phyloP scores from a whole-genome alignment of 1,139 yeast species.

The Hanseniaspora sp. region DNA sequence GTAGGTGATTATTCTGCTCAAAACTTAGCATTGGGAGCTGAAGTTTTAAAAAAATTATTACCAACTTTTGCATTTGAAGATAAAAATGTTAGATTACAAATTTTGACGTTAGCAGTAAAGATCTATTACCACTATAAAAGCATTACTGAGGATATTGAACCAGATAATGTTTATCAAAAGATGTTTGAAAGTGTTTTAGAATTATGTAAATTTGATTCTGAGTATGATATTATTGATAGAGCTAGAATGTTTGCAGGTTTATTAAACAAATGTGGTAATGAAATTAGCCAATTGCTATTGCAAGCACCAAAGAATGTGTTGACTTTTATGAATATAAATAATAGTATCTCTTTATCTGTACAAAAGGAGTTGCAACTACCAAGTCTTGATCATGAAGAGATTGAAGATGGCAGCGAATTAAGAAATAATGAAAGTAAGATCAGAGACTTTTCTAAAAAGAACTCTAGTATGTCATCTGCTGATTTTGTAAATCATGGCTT shows the following conservation, averaged over 20 bases:
- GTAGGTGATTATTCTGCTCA: constrained; percentile 63
- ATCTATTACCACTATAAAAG: constrained; percentile 31
- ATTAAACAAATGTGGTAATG: constrained; percentile 34
- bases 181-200: constrained; percentile 54
- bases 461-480: constrained; percentile 27
- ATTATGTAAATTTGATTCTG: constrained; percentile 61
- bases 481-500: constrained; percentile 17
- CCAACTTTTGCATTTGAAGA: constrained; percentile 48
- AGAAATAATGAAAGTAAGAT: constrained; percentile 21
- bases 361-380: constrained; percentile 13
- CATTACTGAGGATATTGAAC: constrained; percentile 22
- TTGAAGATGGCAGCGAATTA: constrained; percentile 16
- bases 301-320: constrained; percentile 78
- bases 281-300: constrained; percentile 62
- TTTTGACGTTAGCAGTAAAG: constrained; percentile 64
- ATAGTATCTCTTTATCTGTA: constrained; percentile 16
- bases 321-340: constrained; percentile 18
- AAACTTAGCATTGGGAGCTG: constrained; percentile 57
- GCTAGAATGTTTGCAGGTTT: constrained; percentile 59
- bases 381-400: constrained; percentile 19
- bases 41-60: constrained; percentile 55
- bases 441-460: constrained; percentile 26
- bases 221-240: constrained; percentile 74
- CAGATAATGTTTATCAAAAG: constrained; percentile 34
- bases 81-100: constrained; percentile 53